Evolutionary conservation across 352 stramenopile genomes (phyloP).

Genomic region (Globisporangium nodosum): DNA sequence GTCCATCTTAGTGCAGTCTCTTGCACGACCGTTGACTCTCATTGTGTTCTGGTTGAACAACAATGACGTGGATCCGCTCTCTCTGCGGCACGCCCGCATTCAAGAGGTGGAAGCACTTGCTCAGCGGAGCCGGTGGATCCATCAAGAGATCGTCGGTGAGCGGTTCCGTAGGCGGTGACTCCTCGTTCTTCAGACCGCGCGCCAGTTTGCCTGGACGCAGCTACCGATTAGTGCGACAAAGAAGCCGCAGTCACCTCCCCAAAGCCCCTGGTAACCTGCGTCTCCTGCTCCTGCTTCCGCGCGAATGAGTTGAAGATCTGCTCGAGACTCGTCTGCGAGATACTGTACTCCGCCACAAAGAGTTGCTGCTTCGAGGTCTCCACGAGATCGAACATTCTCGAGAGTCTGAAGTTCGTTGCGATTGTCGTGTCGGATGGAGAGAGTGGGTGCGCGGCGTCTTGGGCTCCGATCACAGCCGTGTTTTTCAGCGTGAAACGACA

Average conservation of each 20-base stretch:
- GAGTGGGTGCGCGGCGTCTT: background rate
- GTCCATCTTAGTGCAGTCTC: too few relatives aligned
- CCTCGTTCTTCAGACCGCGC: too few relatives aligned
- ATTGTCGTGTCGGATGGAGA: background rate
- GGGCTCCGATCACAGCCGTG: background rate
- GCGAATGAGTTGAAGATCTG: conserved; percentile 88
- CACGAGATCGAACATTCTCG: conserved; percentile 10
- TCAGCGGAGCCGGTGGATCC: too few relatives aligned
- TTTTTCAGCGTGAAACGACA: conserved; percentile 47
- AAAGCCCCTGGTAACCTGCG: conserved; percentile 1
- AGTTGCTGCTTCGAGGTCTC: conserved; percentile 13
- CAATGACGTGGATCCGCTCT: too few relatives aligned
- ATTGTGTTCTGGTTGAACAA: too few relatives aligned
- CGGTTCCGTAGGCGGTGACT: too few relatives aligned
- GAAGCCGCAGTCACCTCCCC: too few relatives aligned
- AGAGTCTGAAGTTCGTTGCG: background rate
- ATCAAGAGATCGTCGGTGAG: too few relatives aligned
- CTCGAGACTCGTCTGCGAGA: conserved; percentile 82
- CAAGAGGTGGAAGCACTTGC: background rate
- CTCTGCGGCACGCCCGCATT: too few relatives aligned
- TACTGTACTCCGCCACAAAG: conserved; percentile 64
- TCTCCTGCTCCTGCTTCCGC: conserved; percentile 24
- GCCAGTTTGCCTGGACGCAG: too few relatives aligned
- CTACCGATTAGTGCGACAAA: background rate
- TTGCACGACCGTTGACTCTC: too few relatives aligned